These are phyloP conservation scores for Botrytis deweyae DNA, from an alignment of 2,329 filamentous ascomycete species.

Conservation along the genomic window DNA sequence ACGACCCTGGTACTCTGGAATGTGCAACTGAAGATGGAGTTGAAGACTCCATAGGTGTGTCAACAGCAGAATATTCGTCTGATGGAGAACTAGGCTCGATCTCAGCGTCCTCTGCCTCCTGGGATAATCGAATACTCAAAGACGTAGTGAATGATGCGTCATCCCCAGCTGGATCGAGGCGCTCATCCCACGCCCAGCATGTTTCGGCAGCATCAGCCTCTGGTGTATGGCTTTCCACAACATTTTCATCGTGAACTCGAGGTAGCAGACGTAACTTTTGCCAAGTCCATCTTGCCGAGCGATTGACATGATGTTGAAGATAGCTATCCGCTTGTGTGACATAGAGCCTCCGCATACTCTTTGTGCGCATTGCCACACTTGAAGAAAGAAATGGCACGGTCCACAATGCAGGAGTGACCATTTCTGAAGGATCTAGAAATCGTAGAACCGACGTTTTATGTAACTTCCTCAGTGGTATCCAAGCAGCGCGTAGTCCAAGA, in stretches of 20 bases:
- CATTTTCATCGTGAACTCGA: constrained; percentile 52
- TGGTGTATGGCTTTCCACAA: constrained; percentile 48
- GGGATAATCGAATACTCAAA: constrained; percentile 45
- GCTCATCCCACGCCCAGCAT: constrained; percentile 64
- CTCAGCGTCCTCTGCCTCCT: constrained; percentile 36
- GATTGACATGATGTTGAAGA: constrained; percentile 54
- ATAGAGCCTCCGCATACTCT: constrained; percentile 61
- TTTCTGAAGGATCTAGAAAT: constrained; percentile 69
- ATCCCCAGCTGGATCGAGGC: constrained; percentile 12
- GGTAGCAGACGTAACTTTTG: constrained; percentile 63
- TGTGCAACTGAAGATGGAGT: constrained; percentile 33
- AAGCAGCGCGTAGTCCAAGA: constrained; percentile 61
- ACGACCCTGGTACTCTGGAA: constrained; percentile 10
- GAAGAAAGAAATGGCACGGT: constrained; percentile 67
- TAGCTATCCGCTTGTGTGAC: constrained; percentile 76
- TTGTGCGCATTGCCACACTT: constrained; percentile 71
- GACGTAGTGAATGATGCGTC: constrained; percentile 43
- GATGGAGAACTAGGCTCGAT: constrained; percentile 34
- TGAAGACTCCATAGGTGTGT: constrained; percentile 33
- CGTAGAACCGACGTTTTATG: constrained; percentile 71
- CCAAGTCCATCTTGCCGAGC: constrained; percentile 64
- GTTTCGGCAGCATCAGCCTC: constrained; percentile 63
- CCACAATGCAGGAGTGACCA: constrained; percentile 72
- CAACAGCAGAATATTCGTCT: constrained; percentile 38
- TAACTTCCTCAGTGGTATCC: constrained; percentile 75